Evolutionary conservation across 2,329 filamentous ascomycete species (phyloP).

Genomic region (Colletotrichum liriopes): DNA sequence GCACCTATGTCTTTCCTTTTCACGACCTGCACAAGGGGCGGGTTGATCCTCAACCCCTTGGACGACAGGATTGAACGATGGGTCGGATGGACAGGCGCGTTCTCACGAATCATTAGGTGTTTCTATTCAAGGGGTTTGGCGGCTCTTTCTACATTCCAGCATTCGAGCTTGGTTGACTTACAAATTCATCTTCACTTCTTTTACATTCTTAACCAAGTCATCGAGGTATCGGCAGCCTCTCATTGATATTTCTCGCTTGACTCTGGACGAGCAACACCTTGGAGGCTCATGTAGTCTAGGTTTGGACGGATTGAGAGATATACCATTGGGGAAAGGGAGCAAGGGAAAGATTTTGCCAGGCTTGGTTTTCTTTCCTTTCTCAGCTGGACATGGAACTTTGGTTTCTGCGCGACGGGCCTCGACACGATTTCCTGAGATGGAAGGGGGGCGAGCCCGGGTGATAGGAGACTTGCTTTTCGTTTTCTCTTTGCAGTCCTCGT

Average conservation of each 20-base stretch:
- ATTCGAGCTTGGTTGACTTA: constrained; percentile 41
- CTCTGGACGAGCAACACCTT: constrained; percentile 38
- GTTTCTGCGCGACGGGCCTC: constrained; percentile 30
- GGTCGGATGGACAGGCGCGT: constrained; percentile 35
- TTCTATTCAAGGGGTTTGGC: constrained; percentile 37
- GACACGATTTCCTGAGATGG: constrained; percentile 37
- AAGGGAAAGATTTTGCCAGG: constrained; percentile 13
- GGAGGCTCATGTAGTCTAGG: constrained; percentile 29
- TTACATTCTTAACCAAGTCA: constrained; percentile 38
- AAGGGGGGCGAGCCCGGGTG: constrained; percentile 12
- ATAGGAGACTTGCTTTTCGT: constrained; percentile 37
- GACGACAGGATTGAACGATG: constrained; percentile 42
- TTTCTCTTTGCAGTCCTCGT: constrained; percentile 34
- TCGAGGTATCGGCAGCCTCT: constrained; percentile 28
- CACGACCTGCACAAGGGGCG: constrained; percentile 40
- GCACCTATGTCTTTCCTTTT: constrained; percentile 44
- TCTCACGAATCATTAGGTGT: constrained; percentile 42
- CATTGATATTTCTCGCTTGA: constrained; percentile 29
- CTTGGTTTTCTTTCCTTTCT: constrained; percentile 31
- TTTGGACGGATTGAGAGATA: constrained; percentile 28
- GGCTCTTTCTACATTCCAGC: constrained; percentile 38
- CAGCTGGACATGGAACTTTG: constrained; percentile 25
- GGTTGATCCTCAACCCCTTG: constrained; percentile 42
- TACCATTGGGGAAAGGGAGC: constrained; percentile 35
- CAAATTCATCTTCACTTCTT: constrained; percentile 42